Conservation (phyloP, 257 asterid genomes). For the Datura wrightii region DNA sequence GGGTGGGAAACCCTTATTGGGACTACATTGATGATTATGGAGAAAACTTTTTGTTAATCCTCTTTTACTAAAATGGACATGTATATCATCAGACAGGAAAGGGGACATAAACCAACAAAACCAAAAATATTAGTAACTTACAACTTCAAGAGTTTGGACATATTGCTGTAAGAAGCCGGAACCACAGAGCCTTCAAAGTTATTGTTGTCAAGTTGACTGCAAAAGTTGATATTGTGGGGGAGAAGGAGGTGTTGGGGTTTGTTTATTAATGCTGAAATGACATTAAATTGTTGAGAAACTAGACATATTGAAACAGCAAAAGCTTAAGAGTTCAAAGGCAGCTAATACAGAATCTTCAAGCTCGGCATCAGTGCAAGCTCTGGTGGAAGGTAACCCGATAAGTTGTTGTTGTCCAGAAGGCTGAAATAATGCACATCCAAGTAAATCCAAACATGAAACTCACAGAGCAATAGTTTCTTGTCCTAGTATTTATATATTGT, state of each 20-base stretch:
- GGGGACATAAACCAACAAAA: background rate
- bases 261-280: background rate
- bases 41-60: background rate
- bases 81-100: background rate
- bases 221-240: conserved; percentile 33
- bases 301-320: background rate
- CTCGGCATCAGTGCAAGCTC: conserved; percentile 70
- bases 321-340: conserved; percentile 23
- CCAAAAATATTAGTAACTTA: conserved; percentile 44
- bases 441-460: conserved; percentile 17
- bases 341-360: conserved; percentile 68
- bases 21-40: background rate
- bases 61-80: background rate
- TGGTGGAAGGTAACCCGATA: conserved; percentile 89
- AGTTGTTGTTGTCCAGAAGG: conserved; percentile 91
- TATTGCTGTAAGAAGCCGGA: conserved; percentile 76
- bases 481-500: background rate
- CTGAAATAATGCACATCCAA: conserved; percentile 50
- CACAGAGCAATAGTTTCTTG: background rate
- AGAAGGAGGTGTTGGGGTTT: background rate
- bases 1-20: background rate
- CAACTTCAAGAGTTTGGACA: conserved; percentile 73
- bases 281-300: background rate
- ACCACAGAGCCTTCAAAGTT: conserved; percentile 63
- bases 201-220: conserved; percentile 93